Evolutionary conservation across 441 rosid genomes (phyloP).

Genomic region (Raphanus hybrid): DNA sequence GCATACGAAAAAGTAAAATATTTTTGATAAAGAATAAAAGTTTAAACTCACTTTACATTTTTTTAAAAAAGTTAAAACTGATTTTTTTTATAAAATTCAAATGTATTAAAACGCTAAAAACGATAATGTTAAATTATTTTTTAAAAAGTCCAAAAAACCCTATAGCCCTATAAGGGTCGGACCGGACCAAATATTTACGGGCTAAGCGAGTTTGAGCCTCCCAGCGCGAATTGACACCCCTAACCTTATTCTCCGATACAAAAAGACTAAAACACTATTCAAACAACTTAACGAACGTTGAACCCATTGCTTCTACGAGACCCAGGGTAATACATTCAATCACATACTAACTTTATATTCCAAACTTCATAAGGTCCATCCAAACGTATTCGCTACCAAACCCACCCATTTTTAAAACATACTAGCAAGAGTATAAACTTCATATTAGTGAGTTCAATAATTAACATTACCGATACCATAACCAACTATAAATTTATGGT

Average conservation of each 20-base stretch:
- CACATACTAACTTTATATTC: neutral
- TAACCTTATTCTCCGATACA: neutral
- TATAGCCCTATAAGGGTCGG: no score
- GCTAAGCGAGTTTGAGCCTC: no score
- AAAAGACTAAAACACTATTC: neutral
- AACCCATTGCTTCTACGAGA: neutral
- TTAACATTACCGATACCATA: neutral
- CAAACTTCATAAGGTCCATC: neutral
- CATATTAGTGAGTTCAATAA: neutral
- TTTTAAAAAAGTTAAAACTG: no score
- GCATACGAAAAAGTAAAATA: no score
- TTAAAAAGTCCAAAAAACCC: no score
- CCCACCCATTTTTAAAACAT: neutral
- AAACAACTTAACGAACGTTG: neutral
- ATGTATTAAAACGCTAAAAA: no score
- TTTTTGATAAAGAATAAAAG: no score
- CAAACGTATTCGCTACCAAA: neutral
- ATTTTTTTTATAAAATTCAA: no score
- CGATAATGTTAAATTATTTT: no score
- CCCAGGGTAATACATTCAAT: neutral
- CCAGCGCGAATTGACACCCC: no score
- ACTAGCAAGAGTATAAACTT: neutral
- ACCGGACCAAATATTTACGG: no score
- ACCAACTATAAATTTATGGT: neutral
- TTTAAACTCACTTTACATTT: no score